Percentiles rank a stretch among this genome's conserved stretches.
phyloP scores from a whole-genome alignment of 2,329 filamentous ascomycete species.

The Drechslerella coelobrocha region DNA sequence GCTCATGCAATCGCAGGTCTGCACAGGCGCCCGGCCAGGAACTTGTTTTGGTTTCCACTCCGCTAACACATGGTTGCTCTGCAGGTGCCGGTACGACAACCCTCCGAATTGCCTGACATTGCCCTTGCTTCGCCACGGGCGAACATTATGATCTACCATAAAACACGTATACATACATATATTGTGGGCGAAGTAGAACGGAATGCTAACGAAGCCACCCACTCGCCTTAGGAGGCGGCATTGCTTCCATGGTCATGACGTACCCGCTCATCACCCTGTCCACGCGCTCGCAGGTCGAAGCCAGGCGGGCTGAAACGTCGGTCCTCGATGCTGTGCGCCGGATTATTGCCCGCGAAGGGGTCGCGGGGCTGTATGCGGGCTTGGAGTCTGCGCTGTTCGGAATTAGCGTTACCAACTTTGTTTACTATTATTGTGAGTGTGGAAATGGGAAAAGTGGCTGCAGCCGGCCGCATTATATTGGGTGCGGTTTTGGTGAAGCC shows the following conservation, averaged over 20 bases:
- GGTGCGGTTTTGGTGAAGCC: no score
- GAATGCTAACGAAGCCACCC: slow-evolving; percentile 2
- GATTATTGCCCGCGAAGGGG: slow-evolving; percentile 90
- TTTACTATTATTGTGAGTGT: slow-evolving; percentile 89
- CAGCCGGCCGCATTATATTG: no score
- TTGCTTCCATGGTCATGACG: slow-evolving; percentile 95
- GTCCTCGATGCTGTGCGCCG: slow-evolving; percentile 81
- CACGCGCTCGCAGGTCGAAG: slow-evolving; percentile 96
- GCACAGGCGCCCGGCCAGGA: not conserved
- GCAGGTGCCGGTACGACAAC: slow-evolving; percentile 34
- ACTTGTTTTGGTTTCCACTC: not conserved
- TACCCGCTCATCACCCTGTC: slow-evolving; percentile 98
- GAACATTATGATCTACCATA: no score
- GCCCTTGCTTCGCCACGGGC: not conserved
- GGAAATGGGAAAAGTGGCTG: not conserved
- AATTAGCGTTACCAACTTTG: slow-evolving; percentile 98
- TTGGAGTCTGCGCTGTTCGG: slow-evolving; percentile 94
- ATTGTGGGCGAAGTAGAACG: not conserved
- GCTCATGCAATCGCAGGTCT: slow-evolving; percentile 86
- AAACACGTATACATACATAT: no score
- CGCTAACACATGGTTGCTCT: slow-evolving; percentile 3
- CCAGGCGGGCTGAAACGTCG: slow-evolving; percentile 84
- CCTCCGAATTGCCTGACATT: slow-evolving; percentile 8
- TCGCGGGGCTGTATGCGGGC: slow-evolving; percentile 87
- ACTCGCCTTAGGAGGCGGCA: slow-evolving; percentile 76